phyloP scores from a whole-genome alignment of 805 yeast genomes.

The Schwanniomyces vanrijiae region DNA sequence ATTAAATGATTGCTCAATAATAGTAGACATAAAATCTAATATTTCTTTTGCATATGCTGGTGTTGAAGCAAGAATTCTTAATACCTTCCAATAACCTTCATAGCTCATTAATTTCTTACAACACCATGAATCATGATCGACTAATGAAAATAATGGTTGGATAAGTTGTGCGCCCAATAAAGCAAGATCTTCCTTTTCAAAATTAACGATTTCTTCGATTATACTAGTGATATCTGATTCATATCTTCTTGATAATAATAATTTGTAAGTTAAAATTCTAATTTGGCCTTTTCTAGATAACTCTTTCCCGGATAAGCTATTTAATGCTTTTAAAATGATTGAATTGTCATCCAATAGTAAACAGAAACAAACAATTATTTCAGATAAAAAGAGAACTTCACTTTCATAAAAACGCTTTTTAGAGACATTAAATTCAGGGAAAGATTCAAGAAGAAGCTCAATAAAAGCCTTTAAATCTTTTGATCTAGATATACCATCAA shows the following conservation, averaged over 20 bases:
- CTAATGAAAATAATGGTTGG: constrained; percentile 50
- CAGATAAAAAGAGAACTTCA: constrained; percentile 49
- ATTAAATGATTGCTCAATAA: constrained; percentile 31
- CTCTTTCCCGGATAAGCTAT: constrained; percentile 10
- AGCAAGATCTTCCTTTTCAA: constrained; percentile 44
- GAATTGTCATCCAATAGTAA: constrained; percentile 25
- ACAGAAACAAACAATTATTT: constrained; percentile 38
- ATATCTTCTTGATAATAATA: constrained; percentile 41
- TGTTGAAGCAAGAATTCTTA: constrained; percentile 49
- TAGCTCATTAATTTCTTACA: constrained; percentile 31
- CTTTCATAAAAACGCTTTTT: constrained; percentile 44
- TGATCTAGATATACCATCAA: constrained; percentile 49
- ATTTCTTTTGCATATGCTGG: constrained; percentile 43
- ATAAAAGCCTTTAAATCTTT: constrained; percentile 35
- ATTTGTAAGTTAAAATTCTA: constrained; percentile 53
- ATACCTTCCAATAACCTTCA: constrained; percentile 53
- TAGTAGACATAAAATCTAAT: constrained; percentile 45
- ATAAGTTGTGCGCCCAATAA: constrained; percentile 46
- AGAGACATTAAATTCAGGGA: constrained; percentile 27
- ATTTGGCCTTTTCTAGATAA: constrained; percentile 32
- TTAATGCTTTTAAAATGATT: constrained; percentile 10
- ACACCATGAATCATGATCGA: constrained; percentile 46
- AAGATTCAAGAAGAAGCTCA: constrained; percentile 21
- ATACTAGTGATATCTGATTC: constrained; percentile 10
- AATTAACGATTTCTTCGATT: constrained; percentile 18